A percentile compares a stretch with the other conserved stretches of the same genome.
These are phyloP conservation scores for Candida manassasensis DNA, from an alignment of 805 yeast species.

Conservation along the genomic window DNA sequence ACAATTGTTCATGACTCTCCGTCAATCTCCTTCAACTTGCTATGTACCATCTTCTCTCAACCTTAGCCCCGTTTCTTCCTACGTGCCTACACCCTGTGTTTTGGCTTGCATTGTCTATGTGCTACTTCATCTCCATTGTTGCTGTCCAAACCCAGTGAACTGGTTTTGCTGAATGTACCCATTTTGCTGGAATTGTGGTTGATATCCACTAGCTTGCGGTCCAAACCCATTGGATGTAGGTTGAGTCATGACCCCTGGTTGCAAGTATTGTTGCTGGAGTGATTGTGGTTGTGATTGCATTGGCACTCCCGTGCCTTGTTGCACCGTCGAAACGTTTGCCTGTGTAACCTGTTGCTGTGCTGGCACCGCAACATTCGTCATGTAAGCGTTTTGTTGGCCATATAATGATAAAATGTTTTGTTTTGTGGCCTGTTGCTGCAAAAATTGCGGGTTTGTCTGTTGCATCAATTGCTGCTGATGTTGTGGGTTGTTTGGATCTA, in stretches of 20 bases:
- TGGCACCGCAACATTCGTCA: slow-evolving; percentile 25
- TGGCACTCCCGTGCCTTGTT: slow-evolving; percentile 7
- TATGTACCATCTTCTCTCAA: no score
- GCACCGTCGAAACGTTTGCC: no score
- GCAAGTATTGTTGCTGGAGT: slow-evolving; percentile 5
- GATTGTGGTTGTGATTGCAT: slow-evolving; percentile 8
- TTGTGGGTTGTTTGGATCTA: slow-evolving; percentile 45
- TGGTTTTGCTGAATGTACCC: slow-evolving; percentile 4
- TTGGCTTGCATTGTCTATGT: no score
- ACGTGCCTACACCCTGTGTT: no score
- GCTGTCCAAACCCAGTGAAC: slow-evolving; percentile 8
- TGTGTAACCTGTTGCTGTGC: slow-evolving; percentile 11
- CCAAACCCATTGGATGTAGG: slow-evolving; percentile 10
- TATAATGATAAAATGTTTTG: slow-evolving; percentile 39
- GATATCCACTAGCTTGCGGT: slow-evolving; percentile 6
- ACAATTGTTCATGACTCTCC: no score
- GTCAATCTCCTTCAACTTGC: no score
- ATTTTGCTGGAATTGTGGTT: slow-evolving; percentile 1
- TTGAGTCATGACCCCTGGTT: slow-evolving; percentile 5
- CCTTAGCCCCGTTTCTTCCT: no score
- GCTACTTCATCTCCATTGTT: neutral
- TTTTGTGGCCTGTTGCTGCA: slow-evolving; percentile 35
- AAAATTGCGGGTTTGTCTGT: slow-evolving; percentile 30
- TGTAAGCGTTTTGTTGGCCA: slow-evolving; percentile 29
- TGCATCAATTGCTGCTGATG: slow-evolving; percentile 36